Evolutionary conservation across 2,329 filamentous ascomycete species (phyloP).

Genomic region (Penicillium sumatraense): DNA sequence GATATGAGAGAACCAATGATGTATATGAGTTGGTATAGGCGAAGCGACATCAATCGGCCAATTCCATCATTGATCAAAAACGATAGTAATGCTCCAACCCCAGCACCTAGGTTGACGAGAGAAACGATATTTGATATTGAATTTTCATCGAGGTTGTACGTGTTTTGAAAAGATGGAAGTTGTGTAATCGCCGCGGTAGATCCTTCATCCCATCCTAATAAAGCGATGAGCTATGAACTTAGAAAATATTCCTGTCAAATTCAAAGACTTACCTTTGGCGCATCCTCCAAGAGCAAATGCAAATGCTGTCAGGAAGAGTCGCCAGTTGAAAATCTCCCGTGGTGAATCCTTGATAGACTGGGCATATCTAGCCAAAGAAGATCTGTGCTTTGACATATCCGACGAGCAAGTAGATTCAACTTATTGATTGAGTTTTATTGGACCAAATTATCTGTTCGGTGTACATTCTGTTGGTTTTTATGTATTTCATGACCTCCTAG

Average conservation of each 20-base stretch:
- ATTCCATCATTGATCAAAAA: slow-evolving; percentile 46
- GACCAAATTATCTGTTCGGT: no score
- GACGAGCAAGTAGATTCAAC: no score
- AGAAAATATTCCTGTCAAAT: neutral
- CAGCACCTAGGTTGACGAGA: slow-evolving; percentile 37
- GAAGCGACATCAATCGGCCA: slow-evolving; percentile 45
- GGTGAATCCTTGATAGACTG: slow-evolving; percentile 5
- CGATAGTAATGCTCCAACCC: slow-evolving; percentile 33
- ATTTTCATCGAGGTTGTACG: neutral
- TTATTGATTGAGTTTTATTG: no score
- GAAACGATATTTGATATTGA: slow-evolving; percentile 40
- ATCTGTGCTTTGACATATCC: neutral
- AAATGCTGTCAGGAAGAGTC: slow-evolving; percentile 6
- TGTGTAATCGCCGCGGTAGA: slow-evolving; percentile 8
- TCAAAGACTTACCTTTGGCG: slow-evolving; percentile 30
- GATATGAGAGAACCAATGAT: slow-evolving; percentile 23
- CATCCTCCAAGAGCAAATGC: slow-evolving; percentile 11
- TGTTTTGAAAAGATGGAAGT: slow-evolving; percentile 1
- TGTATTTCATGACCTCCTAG: no score
- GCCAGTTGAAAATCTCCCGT: slow-evolving; percentile 4
- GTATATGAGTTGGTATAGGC: slow-evolving; percentile 39
- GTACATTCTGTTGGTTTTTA: no score
- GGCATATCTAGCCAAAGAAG: slow-evolving; percentile 2
- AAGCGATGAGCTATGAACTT: neutral
- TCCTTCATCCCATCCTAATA: slow-evolving; percentile 9